These are phyloP conservation scores for Alternaria alternata DNA, from an alignment of 2,329 filamentous ascomycete genomes.

Conservation along the genomic window DNA sequence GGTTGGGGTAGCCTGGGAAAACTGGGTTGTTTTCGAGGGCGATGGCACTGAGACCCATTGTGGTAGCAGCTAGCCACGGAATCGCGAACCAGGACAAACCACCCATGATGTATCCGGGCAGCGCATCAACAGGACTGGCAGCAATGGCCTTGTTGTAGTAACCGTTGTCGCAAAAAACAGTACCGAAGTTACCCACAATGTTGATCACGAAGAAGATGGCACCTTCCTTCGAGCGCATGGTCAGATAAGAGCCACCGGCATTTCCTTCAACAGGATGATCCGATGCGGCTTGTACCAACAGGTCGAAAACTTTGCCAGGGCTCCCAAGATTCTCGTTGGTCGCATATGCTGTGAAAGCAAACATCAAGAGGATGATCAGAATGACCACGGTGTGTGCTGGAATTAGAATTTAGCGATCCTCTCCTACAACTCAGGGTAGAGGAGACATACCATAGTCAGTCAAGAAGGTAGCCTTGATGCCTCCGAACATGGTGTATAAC, in stretches of 20 bases:
- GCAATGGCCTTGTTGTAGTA: conserved; percentile 97
- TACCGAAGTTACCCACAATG: conserved; percentile 82
- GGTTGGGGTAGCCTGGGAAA: conserved; percentile 76
- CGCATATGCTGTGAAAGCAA: conserved; percentile 82
- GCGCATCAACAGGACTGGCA: conserved; percentile 81
- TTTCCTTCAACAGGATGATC: conserved; percentile 82
- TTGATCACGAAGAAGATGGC: conserved; percentile 93
- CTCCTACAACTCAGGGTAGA: not conserved
- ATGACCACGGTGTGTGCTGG: conserved; percentile 81
- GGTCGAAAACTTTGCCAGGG: conserved; percentile 79
- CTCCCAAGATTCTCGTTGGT: conserved; percentile 76
- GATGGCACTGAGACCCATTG: conserved; percentile 83
- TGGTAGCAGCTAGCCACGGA: conserved; percentile 87
- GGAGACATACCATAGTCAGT: conserved; percentile 70
- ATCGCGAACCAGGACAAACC: conserved; percentile 93
- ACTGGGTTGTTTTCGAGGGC: conserved; percentile 76
- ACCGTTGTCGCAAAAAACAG: conserved; percentile 83
- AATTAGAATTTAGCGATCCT: not conserved
- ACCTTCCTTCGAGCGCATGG: conserved; percentile 82
- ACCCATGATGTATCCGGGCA: conserved; percentile 88
- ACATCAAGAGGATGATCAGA: conserved; percentile 84
- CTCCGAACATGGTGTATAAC: conserved; percentile 76
- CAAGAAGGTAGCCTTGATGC: conserved; percentile 75
- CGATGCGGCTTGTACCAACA: conserved; percentile 72
- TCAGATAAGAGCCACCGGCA: conserved; percentile 81